Conservation (phyloP, 2,329 filamentous ascomycete species). For the Cytospora piceae region DNA sequence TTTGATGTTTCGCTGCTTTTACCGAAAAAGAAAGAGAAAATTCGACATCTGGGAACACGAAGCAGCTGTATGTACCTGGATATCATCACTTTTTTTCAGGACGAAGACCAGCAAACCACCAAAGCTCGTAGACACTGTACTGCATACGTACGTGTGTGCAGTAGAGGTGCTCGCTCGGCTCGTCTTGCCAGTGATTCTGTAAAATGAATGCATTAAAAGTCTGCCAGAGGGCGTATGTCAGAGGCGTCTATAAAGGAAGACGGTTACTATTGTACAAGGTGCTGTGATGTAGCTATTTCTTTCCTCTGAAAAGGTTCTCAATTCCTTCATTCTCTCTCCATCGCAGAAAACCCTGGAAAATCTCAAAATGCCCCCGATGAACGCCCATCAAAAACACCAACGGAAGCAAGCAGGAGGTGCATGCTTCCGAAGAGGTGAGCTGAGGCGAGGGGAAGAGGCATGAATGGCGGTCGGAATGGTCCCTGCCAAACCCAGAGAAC, state of each 20-base stretch:
- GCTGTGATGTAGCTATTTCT: conserved; percentile 5
- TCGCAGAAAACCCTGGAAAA: conserved; percentile 19
- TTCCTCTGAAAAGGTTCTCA: background rate
- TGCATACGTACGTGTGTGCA: background rate
- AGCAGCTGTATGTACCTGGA: background rate
- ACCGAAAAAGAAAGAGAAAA: background rate
- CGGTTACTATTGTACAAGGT: conserved; percentile 11
- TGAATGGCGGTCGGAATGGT: background rate
- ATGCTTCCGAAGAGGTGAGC: background rate
- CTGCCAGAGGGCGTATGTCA: background rate
- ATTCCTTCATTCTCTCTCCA: conserved; percentile 3
- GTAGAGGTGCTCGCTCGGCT: background rate
- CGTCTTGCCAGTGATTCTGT: background rate
- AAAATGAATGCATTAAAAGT: background rate
- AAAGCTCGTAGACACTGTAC: background rate
- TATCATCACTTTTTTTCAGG: background rate
- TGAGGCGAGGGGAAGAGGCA: background rate
- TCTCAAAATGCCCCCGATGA: conserved; percentile 3
- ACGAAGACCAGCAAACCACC: background rate
- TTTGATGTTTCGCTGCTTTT: background rate
- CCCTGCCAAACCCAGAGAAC: background rate
- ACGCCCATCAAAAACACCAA: conserved; percentile 18
- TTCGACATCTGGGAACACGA: background rate
- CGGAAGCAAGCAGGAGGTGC: background rate
- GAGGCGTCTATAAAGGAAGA: conserved; percentile 8